Percentiles rank a stretch among this genome's conserved stretches.
Evolutionary conservation across 352 stramenopile genomes (phyloP).

Genomic region (Pythium aphanidermatum): DNA sequence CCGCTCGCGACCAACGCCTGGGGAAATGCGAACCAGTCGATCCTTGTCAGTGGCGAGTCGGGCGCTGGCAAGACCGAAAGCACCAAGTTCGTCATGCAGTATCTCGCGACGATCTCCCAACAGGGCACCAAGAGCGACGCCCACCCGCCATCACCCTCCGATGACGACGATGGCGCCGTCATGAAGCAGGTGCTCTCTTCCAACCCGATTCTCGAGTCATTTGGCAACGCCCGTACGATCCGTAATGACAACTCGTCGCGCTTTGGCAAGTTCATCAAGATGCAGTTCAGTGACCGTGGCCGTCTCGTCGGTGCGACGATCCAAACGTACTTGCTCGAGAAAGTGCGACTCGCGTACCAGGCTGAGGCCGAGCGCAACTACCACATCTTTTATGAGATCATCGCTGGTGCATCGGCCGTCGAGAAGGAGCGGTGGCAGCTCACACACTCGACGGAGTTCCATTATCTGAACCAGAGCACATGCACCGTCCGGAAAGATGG

Average conservation of each 20-base stretch:
- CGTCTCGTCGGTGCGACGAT: slow-evolving; percentile 89
- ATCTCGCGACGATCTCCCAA: slow-evolving; percentile 89
- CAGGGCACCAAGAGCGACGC: slow-evolving; percentile 14
- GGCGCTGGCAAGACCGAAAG: slow-evolving; percentile 96
- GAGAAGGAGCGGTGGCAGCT: slow-evolving; percentile 66
- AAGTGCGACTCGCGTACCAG: slow-evolving; percentile 93
- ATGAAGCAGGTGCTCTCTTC: slow-evolving; percentile 94
- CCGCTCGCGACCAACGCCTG: slow-evolving; percentile 32
- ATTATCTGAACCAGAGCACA: slow-evolving; percentile 88
- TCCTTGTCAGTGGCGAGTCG: slow-evolving; percentile 90
- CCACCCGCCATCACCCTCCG: slow-evolving; percentile 16
- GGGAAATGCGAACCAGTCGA: slow-evolving; percentile 79
- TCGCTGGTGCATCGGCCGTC: slow-evolving; percentile 57
- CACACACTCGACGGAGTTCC: slow-evolving; percentile 58
- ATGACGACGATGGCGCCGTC: slow-evolving; percentile 59
- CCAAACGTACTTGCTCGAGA: slow-evolving; percentile 96
- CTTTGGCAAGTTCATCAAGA: slow-evolving; percentile 98
- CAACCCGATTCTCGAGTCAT: slow-evolving; percentile 98
- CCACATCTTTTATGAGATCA: slow-evolving; percentile 96
- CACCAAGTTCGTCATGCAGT: slow-evolving; percentile 96
- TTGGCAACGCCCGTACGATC: slow-evolving; percentile 97
- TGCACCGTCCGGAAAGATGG: slow-evolving; percentile 82
- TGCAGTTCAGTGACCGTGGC: slow-evolving; percentile 85
- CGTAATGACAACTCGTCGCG: slow-evolving; percentile 96
- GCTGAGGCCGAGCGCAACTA: slow-evolving; percentile 93